Conservation (phyloP, 2,329 filamentous ascomycete genomes). For the Tolypocladium cylindrosporum region DNA sequence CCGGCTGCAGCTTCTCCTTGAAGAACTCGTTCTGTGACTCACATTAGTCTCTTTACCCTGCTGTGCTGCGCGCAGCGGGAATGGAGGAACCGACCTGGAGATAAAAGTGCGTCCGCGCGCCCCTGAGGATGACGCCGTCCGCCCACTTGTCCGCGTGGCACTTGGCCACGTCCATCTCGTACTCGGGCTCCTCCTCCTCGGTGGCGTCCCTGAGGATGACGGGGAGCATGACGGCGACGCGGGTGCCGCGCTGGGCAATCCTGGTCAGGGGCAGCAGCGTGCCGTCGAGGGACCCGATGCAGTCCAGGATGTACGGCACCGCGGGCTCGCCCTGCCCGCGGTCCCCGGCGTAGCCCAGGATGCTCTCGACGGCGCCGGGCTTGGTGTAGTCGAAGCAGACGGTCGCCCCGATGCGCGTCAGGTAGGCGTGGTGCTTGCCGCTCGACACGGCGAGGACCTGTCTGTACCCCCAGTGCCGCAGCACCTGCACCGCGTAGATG, state of each 20-base stretch:
- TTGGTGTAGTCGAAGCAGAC: slow-evolving; percentile 37
- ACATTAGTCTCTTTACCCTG: slow-evolving; percentile 4
- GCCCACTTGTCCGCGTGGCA: slow-evolving; percentile 33
- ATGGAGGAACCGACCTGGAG: slow-evolving; percentile 9
- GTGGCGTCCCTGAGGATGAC: slow-evolving; percentile 45
- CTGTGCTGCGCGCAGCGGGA: not conserved
- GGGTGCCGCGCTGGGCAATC: slow-evolving; percentile 37
- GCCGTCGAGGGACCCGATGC: slow-evolving; percentile 39
- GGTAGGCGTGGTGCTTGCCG: slow-evolving; percentile 30
- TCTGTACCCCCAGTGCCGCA: slow-evolving; percentile 40
- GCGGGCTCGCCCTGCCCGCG: slow-evolving; percentile 6
- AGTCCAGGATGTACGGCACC: slow-evolving; percentile 42
- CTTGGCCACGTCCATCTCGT: slow-evolving; percentile 40
- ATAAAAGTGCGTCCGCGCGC: slow-evolving; percentile 33
- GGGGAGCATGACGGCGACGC: slow-evolving; percentile 49
- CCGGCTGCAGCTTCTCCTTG: slow-evolving; percentile 41
- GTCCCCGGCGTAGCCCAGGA: slow-evolving; percentile 15
- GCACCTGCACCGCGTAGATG: slow-evolving; percentile 37
- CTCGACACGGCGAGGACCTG: slow-evolving; percentile 40
- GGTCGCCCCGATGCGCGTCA: slow-evolving; percentile 33
- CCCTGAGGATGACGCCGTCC: slow-evolving; percentile 38
- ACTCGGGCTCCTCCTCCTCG: slow-evolving; percentile 36
- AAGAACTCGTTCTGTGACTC: slow-evolving; percentile 40
- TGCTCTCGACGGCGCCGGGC: slow-evolving; percentile 22
- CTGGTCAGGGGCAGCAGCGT: slow-evolving; percentile 37